Evolutionary conservation across 2,329 filamentous ascomycete genomes (phyloP).

Genomic region (Pseudovirgaria hyperparasitica): DNA sequence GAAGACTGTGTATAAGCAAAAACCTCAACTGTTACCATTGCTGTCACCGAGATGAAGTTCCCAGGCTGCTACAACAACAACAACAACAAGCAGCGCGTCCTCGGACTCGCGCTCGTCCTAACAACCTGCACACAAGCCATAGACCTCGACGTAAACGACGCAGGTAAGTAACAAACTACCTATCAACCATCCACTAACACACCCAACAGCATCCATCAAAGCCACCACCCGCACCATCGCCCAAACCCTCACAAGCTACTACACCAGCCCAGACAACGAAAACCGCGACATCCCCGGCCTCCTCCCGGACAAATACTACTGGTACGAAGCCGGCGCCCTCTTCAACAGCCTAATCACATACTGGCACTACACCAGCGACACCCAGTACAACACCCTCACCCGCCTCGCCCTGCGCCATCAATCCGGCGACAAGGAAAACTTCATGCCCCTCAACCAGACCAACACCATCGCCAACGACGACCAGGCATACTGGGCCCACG

Average conservation of each 20-base stretch:
- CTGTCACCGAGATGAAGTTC: no score
- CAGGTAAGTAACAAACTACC: no score
- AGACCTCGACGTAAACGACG: no score
- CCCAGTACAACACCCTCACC: slow-evolving; percentile 18
- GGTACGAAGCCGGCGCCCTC: slow-evolving; percentile 21
- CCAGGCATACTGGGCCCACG: slow-evolving; percentile 55
- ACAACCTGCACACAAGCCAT: no score
- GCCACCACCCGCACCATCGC: slow-evolving; percentile 31
- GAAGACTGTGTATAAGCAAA: no score
- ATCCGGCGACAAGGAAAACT: slow-evolving; percentile 17
- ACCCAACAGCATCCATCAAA: slow-evolving; percentile 38
- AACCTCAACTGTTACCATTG: no score
- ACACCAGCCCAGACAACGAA: slow-evolving; percentile 38
- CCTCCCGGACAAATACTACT: slow-evolving; percentile 22
- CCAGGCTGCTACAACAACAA: no score
- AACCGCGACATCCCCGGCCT: no score
- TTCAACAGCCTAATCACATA: slow-evolving; percentile 24
- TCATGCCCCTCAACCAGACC: slow-evolving; percentile 28
- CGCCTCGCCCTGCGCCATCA: slow-evolving; percentile 23
- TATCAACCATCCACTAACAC: no score
- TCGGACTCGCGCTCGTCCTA: no score
- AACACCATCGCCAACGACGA: slow-evolving; percentile 53
- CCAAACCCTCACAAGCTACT: slow-evolving; percentile 38
- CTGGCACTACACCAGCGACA: slow-evolving; percentile 25
- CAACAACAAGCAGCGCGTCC: no score